phyloP scores from a whole-genome alignment of 2,329 filamentous ascomycete species.

The Pestalotiopsis sp. region DNA sequence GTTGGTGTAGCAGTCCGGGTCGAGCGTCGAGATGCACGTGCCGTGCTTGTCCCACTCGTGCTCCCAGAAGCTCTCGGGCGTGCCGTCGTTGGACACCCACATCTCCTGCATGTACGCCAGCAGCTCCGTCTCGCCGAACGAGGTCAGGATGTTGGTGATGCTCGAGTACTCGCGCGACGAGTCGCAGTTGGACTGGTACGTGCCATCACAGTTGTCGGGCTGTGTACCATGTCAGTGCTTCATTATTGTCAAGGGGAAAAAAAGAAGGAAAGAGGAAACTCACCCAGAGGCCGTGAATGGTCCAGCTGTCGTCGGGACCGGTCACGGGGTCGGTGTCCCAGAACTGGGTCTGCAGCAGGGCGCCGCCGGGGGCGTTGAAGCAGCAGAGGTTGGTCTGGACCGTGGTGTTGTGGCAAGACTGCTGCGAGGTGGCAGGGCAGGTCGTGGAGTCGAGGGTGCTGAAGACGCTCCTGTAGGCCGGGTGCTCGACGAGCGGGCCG shows the following conservation, averaged over 20 bases:
- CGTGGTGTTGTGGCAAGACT: constrained; percentile 12
- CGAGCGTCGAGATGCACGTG: constrained; percentile 68
- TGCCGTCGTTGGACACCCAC: constrained; percentile 71
- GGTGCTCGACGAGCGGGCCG: neutral
- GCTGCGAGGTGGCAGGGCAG: constrained; percentile 8
- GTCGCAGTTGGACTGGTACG: constrained; percentile 70
- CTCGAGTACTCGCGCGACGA: constrained; percentile 62
- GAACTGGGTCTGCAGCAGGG: constrained; percentile 75
- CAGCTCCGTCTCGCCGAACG: constrained; percentile 45
- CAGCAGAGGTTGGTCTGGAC: constrained; percentile 62
- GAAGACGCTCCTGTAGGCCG: constrained; percentile 8
- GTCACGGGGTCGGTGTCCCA: constrained; percentile 14
- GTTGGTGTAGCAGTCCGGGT: constrained; percentile 65
- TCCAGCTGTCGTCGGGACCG: constrained; percentile 13
- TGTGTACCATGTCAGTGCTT: constrained; percentile 47
- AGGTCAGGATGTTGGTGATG: constrained; percentile 63
- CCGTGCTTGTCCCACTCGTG: constrained; percentile 80
- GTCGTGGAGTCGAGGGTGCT: neutral
- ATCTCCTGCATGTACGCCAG: constrained; percentile 70
- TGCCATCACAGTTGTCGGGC: constrained; percentile 71
- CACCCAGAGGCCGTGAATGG: constrained; percentile 14
- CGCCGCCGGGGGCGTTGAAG: constrained; percentile 72
- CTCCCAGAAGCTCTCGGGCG: constrained; percentile 69
- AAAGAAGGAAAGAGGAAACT: constrained; percentile 55
- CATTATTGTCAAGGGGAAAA: constrained; percentile 58